Evolutionary conservation across 2,329 filamentous ascomycete genomes (phyloP), one percentile per base, ranked within the genome.

Genomic region (Cladosporium sp.): DNA sequence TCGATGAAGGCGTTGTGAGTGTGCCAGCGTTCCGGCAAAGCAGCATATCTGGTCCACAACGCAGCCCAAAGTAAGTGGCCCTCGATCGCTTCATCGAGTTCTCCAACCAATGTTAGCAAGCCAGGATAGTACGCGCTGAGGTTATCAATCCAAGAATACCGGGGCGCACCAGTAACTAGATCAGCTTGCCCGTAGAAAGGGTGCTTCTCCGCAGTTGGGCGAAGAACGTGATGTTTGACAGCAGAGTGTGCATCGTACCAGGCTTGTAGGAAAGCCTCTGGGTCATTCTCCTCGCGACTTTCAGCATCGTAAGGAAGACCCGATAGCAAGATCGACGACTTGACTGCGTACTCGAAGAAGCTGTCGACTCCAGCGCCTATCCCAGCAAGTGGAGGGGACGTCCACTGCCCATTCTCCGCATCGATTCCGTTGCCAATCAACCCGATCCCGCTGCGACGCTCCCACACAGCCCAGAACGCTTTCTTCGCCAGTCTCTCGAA

Each of bases 381-480:
- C 33, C 95, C 94, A n/a, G 94, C 89, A 76, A 92, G 93, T 1
- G 91, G 86, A 10, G 90, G 90, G 37, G 95, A 89, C 31, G 71
- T 76, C 95, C 95, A 99, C 70, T 90, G 85, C 0, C 94, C 95
- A 31, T 88, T 90, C 75, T 98, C 94, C 1, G 93, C 92, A 79
- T 97, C 94, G 67, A 99, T 93, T 2, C 93, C 94, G 65, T 92
- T 91, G 8, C 94, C 95, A 68, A 99, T 89, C 28, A 99, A 83
- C 4, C 92, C 92, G 72, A 97, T 92, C 49, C 88, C 86, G 76
- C 92, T 97, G 69, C 93, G 87, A 65, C 91, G 85, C 52, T 89
- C 84, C 95, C 95, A 99, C n/a, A 99, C 92, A 28, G 93, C 91
- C 93, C 94, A 97, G 74, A 99, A 99, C 0, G 95, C 94, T 65